phyloP scores from a whole-genome alignment of 2,329 filamentous ascomycete species.

The Emergomyces orientalis region DNA sequence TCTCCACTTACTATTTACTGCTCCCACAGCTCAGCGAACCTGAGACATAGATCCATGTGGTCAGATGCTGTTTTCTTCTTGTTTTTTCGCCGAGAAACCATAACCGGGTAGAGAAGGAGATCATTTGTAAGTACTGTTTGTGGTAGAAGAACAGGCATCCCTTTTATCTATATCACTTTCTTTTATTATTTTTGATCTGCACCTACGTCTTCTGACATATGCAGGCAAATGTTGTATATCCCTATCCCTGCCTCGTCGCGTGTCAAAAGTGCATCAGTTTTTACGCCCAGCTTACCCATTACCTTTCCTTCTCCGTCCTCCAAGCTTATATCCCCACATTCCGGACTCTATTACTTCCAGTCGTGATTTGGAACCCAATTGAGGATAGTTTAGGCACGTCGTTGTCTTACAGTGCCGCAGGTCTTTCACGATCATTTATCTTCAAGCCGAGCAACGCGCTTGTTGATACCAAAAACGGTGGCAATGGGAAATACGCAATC shows the following conservation, averaged over 20 bases:
- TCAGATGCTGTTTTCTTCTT: background rate
- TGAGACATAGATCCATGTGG: constrained; percentile 2
- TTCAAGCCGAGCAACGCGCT: background rate
- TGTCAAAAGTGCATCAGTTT: background rate
- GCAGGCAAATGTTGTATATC: background rate
- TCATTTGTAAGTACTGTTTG: background rate
- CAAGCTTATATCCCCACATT: background rate
- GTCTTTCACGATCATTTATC: background rate
- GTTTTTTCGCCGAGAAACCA: background rate
- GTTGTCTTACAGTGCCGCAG: background rate
- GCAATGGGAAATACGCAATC: constrained; percentile 32
- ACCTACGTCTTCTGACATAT: background rate
- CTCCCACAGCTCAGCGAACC: background rate
- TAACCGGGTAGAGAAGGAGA: background rate
- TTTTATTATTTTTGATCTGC: background rate
- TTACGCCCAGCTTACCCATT: background rate
- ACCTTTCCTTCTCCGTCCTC: background rate
- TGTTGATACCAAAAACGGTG: background rate
- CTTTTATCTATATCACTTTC: background rate
- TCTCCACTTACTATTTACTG: background rate
- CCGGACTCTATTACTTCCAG: background rate
- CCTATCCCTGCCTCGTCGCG: background rate
- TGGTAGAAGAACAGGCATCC: background rate
- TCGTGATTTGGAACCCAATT: background rate
- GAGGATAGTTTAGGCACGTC: background rate